Percentiles rank a stretch among this genome's conserved stretches.
Evolutionary conservation across 2,329 filamentous ascomycete genomes (phyloP).

Genomic region (Ophiostoma angusticollis): DNA sequence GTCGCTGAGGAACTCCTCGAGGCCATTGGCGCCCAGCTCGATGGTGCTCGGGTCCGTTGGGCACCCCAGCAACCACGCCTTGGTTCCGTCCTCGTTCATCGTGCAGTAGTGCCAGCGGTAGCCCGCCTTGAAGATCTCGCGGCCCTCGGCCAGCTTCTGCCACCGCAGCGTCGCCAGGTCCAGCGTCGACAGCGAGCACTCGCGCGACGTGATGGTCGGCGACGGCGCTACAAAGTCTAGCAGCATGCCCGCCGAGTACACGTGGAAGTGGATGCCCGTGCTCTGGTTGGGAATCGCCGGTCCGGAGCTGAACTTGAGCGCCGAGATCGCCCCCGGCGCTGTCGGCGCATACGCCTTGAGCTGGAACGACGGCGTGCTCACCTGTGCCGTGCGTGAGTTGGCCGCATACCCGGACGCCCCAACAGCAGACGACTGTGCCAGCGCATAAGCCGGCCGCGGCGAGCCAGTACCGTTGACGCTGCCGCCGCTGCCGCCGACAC

Average conservation of each 20-base stretch:
- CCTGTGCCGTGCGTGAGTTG: constrained; percentile 54
- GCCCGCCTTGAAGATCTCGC: constrained; percentile 81
- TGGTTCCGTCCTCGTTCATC: constrained; percentile 87
- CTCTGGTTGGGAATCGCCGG: constrained; percentile 77
- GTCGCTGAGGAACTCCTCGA: constrained; percentile 88
- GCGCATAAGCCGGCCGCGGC: constrained; percentile 36
- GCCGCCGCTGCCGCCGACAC: constrained; percentile 5
- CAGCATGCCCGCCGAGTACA: constrained; percentile 83
- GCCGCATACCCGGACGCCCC: constrained; percentile 53
- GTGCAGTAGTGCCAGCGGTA: constrained; percentile 98
- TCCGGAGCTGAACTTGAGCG: constrained; percentile 79
- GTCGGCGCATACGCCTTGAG: constrained; percentile 65
- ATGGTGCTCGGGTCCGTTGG: constrained; percentile 57
- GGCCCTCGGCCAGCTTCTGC: constrained; percentile 89
- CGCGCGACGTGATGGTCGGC: constrained; percentile 69
- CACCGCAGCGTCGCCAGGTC: constrained; percentile 80
- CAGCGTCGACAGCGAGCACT: constrained; percentile 81
- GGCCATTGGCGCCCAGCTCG: constrained; percentile 53
- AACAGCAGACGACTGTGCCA: constrained; percentile 36
- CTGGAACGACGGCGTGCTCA: constrained; percentile 53
- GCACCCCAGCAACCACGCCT: constrained; percentile 93
- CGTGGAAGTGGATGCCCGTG: constrained; percentile 87
- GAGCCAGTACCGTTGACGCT: constrained; percentile 32
- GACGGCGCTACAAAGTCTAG: constrained; percentile 92
- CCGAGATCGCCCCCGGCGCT: constrained; percentile 79